Conservation (phyloP, 495 filamentous ascomycete genomes). For the Xanthoparmelia taractica region DNA sequence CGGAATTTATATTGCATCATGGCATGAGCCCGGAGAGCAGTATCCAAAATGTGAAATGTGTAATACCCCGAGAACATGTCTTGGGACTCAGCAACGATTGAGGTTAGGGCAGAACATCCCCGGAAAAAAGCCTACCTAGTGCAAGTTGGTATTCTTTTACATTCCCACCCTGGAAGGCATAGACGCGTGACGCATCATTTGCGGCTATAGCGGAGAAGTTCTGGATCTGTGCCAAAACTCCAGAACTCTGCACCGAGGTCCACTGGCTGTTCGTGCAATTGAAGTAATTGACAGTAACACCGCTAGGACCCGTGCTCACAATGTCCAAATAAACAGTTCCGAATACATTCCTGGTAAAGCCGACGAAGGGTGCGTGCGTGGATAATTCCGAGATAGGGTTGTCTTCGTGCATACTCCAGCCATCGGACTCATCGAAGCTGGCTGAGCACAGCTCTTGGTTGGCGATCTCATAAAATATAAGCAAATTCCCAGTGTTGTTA, state of each 20-base stretch:
- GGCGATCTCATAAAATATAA: background rate
- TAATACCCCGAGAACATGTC: background rate
- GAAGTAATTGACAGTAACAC: background rate
- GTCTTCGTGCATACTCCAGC: background rate
- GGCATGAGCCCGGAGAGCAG: background rate
- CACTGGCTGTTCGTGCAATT: background rate
- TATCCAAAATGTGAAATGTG: background rate
- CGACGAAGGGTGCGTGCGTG: background rate
- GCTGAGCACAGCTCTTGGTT: background rate
- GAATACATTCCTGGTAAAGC: background rate
- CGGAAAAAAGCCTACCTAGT: background rate
- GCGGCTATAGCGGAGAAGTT: background rate
- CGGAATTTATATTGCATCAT: background rate
- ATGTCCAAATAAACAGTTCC: background rate
- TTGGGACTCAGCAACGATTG: background rate
- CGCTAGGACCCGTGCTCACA: background rate
- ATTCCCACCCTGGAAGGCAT: background rate
- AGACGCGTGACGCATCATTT: background rate
- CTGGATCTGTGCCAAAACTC: background rate
- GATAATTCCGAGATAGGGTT: background rate
- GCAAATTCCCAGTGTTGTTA: background rate
- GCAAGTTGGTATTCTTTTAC: background rate
- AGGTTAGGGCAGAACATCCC: background rate
- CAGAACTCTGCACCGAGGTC: background rate
- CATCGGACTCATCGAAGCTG: background rate